Evolutionary conservation across 2,329 filamentous ascomycete species (phyloP).

Genomic region (Aspergillus bombycis): DNA sequence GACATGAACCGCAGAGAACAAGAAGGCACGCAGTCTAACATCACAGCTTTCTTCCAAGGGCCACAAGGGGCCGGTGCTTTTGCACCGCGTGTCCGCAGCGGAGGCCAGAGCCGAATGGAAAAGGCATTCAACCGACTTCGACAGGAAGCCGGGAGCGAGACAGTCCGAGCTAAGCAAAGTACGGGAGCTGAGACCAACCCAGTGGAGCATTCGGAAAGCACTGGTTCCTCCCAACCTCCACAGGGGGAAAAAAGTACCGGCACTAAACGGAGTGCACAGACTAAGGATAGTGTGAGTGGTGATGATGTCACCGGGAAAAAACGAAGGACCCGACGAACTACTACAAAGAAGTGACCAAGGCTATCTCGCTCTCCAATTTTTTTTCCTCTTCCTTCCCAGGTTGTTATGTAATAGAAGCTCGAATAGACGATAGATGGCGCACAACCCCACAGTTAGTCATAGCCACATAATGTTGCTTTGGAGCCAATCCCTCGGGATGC

Average conservation of each 20-base stretch:
- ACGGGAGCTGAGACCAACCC: conserved; percentile 4
- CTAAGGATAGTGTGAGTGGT: conserved; percentile 10
- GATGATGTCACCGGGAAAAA: conserved; percentile 29
- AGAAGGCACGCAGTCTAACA: conserved; percentile 94
- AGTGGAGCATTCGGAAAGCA: conserved; percentile 6
- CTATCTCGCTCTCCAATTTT: background rate
- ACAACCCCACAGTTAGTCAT: background rate
- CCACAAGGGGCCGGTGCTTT: conserved; percentile 62
- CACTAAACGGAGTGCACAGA: conserved; percentile 19
- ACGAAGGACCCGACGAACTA: conserved; percentile 24
- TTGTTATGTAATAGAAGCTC: conserved; percentile 11
- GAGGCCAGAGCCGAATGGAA: conserved; percentile 72
- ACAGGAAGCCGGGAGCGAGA: conserved; percentile 50
- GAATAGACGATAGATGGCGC: background rate
- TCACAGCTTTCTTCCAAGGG: conserved; percentile 89
- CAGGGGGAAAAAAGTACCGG: conserved; percentile 20
- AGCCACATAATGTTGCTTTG: background rate
- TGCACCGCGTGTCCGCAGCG: conserved; percentile 67
- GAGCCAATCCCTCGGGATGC: background rate
- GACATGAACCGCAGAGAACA: conserved; percentile 89
- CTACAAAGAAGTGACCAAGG: conserved; percentile 6
- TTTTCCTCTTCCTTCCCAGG: background rate
- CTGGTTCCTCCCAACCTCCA: background rate
- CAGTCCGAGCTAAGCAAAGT: conserved; percentile 17
- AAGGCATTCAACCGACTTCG: conserved; percentile 72